Conservation (phyloP, 2,329 filamentous ascomycete species). For the Arachnomyces sp. region DNA sequence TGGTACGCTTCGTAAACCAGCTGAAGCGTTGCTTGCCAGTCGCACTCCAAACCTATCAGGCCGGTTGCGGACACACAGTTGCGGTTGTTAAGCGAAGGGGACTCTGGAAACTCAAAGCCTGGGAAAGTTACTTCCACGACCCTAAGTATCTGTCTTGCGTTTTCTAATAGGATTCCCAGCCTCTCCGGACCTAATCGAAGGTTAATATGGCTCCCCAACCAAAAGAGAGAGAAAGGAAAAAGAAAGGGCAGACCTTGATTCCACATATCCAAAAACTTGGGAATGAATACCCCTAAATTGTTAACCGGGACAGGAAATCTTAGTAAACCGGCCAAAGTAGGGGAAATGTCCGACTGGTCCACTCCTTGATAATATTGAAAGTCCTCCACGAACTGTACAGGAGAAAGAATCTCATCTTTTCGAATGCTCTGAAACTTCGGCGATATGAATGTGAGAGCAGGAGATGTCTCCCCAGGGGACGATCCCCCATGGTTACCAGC, state of each 20-base stretch:
- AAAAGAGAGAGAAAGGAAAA: neutral
- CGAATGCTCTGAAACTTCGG: conserved; percentile 64
- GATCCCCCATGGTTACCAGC: conserved; percentile 95
- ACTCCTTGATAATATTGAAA: conserved; percentile 78
- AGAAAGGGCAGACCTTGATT: conserved; percentile 46
- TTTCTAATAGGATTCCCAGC: conserved; percentile 63
- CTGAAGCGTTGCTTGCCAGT: conserved; percentile 49
- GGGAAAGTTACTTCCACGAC: conserved; percentile 70
- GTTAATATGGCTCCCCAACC: conserved; percentile 12
- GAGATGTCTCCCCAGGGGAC: conserved; percentile 86
- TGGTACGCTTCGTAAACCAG: conserved; percentile 13
- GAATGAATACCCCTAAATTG: conserved; percentile 79
- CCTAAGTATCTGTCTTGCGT: conserved; percentile 70
- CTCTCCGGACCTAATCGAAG: conserved; percentile 43
- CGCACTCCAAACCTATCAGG: conserved; percentile 58
- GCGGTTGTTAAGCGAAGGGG: conserved; percentile 17
- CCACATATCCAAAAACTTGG: conserved; percentile 74
- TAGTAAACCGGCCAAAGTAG: conserved; percentile 77
- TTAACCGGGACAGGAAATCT: conserved; percentile 85
- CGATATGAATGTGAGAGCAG: conserved; percentile 83
- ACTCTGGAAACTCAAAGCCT: conserved; percentile 41
- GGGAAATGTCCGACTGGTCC: conserved; percentile 92
- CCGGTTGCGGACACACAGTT: conserved; percentile 16
- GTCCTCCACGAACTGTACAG: conserved; percentile 55
- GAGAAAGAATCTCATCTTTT: conserved; percentile 35